These are phyloP conservation scores for Magnolia officinalis DNA, from an alignment of 164 flowering plant genomes.

Conservation along the genomic window DNA sequence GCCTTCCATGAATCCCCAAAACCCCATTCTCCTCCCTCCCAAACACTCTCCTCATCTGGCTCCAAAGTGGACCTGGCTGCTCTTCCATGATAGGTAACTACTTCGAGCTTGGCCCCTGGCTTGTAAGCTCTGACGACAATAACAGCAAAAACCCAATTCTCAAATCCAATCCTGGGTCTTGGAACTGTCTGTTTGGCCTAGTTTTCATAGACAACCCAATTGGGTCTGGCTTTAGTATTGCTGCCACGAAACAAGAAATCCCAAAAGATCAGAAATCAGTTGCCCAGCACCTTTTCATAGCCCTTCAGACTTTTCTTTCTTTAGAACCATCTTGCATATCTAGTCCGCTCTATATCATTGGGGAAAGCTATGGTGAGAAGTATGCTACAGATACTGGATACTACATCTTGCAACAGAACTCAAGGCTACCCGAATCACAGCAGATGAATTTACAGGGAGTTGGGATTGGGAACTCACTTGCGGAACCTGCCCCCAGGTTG, in stretches of 20 bases:
- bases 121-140: slow-evolving; percentile 14
- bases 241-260: slow-evolving; percentile 43
- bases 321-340: slow-evolving; percentile 34
- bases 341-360: slow-evolving; percentile 69
- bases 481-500: slow-evolving; percentile 62
- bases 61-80: slow-evolving; percentile 92
- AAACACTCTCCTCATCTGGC: slow-evolving; percentile 74
- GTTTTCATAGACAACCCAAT: slow-evolving; percentile 74
- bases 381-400: slow-evolving; percentile 72
- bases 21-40: slow-evolving; percentile 32
- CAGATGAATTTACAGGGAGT: slow-evolving; percentile 39
- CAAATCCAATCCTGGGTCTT: slow-evolving; percentile 52
- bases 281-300: slow-evolving; percentile 52
- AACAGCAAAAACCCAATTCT: slow-evolving; percentile 23
- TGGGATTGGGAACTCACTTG: slow-evolving; percentile 72
- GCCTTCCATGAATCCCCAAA: slow-evolving; percentile 72
- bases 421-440: not conserved
- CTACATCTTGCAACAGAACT: slow-evolving; percentile 35
- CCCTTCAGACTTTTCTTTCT: slow-evolving; percentile 38
- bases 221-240: slow-evolving; percentile 70
- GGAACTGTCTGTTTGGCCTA: slow-evolving; percentile 71
- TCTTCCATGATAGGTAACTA: slow-evolving; percentile 79
- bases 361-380: slow-evolving; percentile 87
- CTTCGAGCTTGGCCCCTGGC: slow-evolving; percentile 78
- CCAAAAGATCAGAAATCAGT: slow-evolving; percentile 56